A percentile compares a stretch with the other conserved stretches of the same genome.
These are phyloP conservation scores for Podaxis sp. DNA, from an alignment of 768 basidiomycete species.

Conservation along the genomic window DNA sequence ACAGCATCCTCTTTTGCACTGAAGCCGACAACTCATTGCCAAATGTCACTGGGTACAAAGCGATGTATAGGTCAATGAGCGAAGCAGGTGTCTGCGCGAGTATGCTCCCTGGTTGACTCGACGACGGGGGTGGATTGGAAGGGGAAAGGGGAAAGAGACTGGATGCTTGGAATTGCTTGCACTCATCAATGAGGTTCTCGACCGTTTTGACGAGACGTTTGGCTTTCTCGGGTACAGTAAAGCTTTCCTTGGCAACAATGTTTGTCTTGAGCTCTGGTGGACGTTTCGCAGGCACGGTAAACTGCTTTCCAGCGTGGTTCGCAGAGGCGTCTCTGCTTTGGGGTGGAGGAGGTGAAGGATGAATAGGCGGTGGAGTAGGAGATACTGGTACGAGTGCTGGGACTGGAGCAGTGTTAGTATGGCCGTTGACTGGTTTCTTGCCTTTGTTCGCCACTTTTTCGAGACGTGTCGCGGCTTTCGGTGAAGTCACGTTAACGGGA, in stretches of 20 bases:
- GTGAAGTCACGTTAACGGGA: constrained; percentile 27
- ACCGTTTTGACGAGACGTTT: constrained; percentile 56
- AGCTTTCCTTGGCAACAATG: constrained; percentile 35
- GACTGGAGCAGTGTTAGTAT: constrained; percentile 22
- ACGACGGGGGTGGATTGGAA: constrained; percentile 29
- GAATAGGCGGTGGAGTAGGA: constrained; percentile 11
- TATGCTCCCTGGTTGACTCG: constrained; percentile 46
- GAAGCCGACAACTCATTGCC: constrained; percentile 41
- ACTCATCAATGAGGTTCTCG: constrained; percentile 65
- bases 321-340: constrained; percentile 6
- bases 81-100: constrained; percentile 63
- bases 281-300: not conserved
- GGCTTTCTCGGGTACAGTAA: constrained; percentile 58
- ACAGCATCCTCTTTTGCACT: constrained; percentile 63
- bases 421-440: constrained; percentile 44
- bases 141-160: constrained; percentile 40
- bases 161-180: constrained; percentile 59
- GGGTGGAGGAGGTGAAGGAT: constrained; percentile 11
- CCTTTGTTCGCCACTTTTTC: constrained; percentile 57
- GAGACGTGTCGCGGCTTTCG: constrained; percentile 57
- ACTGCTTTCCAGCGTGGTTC: not conserved
- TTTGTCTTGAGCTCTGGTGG: constrained; percentile 15
- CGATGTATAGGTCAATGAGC: constrained; percentile 76
- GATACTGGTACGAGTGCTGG: constrained; percentile 23
- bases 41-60: constrained; percentile 71